These are phyloP conservation scores for Oenanthe sinensis DNA, from an alignment of 129 eudicot genomes.

Conservation along the genomic window DNA sequence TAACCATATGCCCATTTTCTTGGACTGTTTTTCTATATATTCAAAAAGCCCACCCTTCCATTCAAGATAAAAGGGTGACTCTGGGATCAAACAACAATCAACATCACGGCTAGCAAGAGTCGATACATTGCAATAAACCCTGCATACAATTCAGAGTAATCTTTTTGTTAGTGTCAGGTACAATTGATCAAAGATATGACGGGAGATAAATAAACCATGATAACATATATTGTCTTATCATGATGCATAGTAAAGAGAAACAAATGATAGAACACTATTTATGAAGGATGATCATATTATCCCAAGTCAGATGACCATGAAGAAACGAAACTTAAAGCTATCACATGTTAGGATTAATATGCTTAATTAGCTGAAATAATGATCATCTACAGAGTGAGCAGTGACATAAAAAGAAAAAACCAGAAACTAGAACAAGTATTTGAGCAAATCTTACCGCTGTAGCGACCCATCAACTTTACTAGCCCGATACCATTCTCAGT, in stretches of 20 bases:
- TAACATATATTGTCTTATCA: no score
- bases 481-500: slow-evolving; percentile 84
- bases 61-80: slow-evolving; percentile 93
- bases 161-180: not conserved
- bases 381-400: not conserved
- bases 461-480: slow-evolving; percentile 94
- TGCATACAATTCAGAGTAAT: slow-evolving; percentile 22
- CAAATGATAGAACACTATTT: no score
- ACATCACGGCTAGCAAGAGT: slow-evolving; percentile 97
- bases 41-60: slow-evolving; percentile 92
- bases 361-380: not conserved
- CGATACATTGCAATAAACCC: slow-evolving; percentile 97
- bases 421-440: not conserved
- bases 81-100: slow-evolving; percentile 95
- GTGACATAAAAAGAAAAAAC: not conserved
- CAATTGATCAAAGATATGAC: no score
- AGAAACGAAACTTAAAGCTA: not conserved
- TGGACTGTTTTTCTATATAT: slow-evolving; percentile 62
- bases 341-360: not conserved
- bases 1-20: slow-evolving; percentile 94
- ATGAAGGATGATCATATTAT: not conserved
- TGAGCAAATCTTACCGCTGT: slow-evolving; percentile 47
- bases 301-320: not conserved
- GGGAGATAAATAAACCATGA: no score
- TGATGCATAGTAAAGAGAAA: no score